Evolutionary conservation across 805 yeast genomes (phyloP), one percentile per base, ranked within the genome.

Genomic region (Zygotorulaspora florentina): DNA sequence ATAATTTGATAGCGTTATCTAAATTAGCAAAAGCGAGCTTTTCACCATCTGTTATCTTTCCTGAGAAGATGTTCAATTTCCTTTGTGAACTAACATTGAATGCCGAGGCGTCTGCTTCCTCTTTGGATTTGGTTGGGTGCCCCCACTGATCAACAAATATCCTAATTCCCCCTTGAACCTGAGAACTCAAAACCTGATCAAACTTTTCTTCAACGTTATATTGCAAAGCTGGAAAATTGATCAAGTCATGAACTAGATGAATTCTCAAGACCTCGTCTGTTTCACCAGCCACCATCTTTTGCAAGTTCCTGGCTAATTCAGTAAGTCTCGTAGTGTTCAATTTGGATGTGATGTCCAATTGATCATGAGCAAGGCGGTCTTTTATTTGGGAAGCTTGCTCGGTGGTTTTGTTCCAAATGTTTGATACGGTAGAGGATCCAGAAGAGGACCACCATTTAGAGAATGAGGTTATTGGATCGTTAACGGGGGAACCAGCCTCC

Each of bases 21-120:
- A 91, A 74, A 60, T 88, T 90, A 3, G 97, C 98, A 57, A 79
- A 74, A 34, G 95, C 85, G 48, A 93, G 75, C 64, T 93, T 91
- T 58, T 86, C 95, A 11, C 93, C 97, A 63, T 88, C 95, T 36
- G 80, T 76, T 1, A 80, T 58, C 52, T 85, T 84, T 8, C 97
- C 97, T 16, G 75, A 69, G 61, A 89, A 87, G 54, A 86, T 64
- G 51, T 84, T 83, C 56, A 91, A 75, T 40, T 78, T 77, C 26
- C 76, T 72, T 47, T 62, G 61, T 12, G 40, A 35, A 20, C 36
- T 31, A 3, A 43, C 25, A 15, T 42, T 37, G 23, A 30, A 27
- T 8, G 40, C 13, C 35, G 17, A 23, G 8, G 11, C 25, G 12
- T 39, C 46, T 10, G 13, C 46, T 3, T 16, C 43, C 20, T 37